Conservation (phyloP, 2,329 filamentous ascomycete genomes). For the Fusarium coffeatum region DNA sequence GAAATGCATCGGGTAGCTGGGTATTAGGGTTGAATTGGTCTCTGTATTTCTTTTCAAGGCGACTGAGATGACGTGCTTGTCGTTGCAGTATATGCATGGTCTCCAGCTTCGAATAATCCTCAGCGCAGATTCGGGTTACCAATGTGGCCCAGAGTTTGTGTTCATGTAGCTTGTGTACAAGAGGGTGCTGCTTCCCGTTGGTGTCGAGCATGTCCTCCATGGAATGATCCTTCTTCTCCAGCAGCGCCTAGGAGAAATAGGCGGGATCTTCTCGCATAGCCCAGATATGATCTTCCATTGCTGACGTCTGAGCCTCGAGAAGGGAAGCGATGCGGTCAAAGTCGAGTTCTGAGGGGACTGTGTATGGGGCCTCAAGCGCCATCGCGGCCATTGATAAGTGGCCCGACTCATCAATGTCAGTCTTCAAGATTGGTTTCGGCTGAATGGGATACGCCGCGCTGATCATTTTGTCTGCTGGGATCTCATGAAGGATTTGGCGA, state of each 20-base stretch:
- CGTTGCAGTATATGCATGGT: too few relatives aligned
- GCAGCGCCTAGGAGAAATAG: conserved; percentile 62
- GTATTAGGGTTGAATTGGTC: too few relatives aligned
- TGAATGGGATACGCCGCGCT: conserved; percentile 46
- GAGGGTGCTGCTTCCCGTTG: neutral
- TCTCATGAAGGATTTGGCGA: conserved; percentile 63
- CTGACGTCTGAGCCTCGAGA: conserved; percentile 54
- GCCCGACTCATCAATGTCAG: conserved; percentile 37
- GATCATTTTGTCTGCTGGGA: conserved; percentile 48
- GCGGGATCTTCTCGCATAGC: conserved; percentile 67
- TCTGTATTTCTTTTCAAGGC: too few relatives aligned
- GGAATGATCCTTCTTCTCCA: conserved; percentile 59
- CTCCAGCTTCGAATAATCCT: too few relatives aligned
- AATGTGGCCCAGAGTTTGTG: too few relatives aligned
- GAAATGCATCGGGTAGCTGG: too few relatives aligned
- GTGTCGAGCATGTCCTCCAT: neutral
- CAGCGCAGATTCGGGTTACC: too few relatives aligned
- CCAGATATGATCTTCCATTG: conserved; percentile 66
- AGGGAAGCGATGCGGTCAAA: conserved; percentile 55
- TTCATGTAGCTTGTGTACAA: too few relatives aligned
- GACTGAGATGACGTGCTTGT: too few relatives aligned
- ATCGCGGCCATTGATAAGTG: conserved; percentile 49
- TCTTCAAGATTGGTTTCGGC: too few relatives aligned
- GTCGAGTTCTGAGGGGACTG: conserved; percentile 60
- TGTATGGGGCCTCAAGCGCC: conserved; percentile 64